phyloP scores from a whole-genome alignment of 352 stramenopile genomes.

The Globisporangium irregulare region DNA sequence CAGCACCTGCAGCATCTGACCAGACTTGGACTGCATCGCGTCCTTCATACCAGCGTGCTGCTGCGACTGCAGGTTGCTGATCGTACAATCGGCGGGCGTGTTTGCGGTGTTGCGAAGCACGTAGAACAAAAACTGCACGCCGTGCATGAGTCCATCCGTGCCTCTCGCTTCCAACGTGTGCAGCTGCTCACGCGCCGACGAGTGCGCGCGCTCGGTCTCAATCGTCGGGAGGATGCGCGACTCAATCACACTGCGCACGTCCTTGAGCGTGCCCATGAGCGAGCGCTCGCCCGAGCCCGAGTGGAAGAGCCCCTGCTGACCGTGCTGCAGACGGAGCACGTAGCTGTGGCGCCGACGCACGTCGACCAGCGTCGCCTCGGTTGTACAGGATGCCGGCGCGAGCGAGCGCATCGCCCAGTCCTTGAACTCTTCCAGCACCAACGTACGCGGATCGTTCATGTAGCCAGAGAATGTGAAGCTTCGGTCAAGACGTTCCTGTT shows the following conservation, averaged over 20 bases:
- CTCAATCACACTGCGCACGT: conserved; percentile 80
- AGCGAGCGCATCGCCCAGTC: conserved; percentile 83
- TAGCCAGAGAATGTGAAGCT: conserved; percentile 77
- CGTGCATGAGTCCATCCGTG: conserved; percentile 81
- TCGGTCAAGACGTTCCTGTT: conserved; percentile 67
- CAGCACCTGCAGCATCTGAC: conserved; percentile 80
- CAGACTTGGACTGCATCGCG: conserved; percentile 81
- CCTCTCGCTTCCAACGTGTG: conserved; percentile 74
- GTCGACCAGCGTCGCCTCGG: conserved; percentile 72
- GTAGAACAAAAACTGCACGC: conserved; percentile 86
- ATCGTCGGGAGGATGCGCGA: conserved; percentile 72
- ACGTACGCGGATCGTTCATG: conserved; percentile 75
- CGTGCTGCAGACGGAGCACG: conserved; percentile 73
- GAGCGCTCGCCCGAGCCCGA: conserved; percentile 71
- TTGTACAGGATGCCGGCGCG: conserved; percentile 69
- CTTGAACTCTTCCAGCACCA: conserved; percentile 86
- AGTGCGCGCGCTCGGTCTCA: conserved; percentile 78
- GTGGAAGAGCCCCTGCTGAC: conserved; percentile 79
- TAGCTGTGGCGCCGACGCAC: conserved; percentile 74
- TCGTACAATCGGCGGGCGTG: conserved; percentile 79
- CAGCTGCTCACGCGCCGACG: conserved; percentile 76
- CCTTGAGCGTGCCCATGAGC: conserved; percentile 77
- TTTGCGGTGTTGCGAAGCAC: conserved; percentile 83
- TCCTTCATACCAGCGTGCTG: conserved; percentile 85
- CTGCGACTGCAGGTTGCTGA: conserved; percentile 77